phyloP scores from a whole-genome alignment of 805 yeast species.

The Saccharomyces jurei region DNA sequence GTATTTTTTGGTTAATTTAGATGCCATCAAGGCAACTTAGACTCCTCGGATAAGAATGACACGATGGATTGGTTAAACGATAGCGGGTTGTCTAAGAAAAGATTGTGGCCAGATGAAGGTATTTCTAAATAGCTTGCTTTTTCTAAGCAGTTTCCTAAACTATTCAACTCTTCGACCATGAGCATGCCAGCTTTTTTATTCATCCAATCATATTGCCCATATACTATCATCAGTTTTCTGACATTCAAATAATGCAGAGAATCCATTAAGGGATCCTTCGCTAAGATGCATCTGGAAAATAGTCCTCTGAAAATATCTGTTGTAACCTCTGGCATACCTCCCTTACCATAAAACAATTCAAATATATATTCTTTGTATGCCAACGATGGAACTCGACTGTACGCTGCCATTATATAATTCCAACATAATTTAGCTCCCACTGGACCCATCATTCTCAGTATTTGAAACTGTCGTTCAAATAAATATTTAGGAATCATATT shows the following conservation, averaged over 20 bases:
- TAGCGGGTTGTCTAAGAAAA: conserved; percentile 58
- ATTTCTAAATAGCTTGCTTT: conserved; percentile 17
- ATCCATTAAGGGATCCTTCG: conserved; percentile 60
- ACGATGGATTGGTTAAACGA: conserved; percentile 44
- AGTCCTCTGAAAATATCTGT: conserved; percentile 25
- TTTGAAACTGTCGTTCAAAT: conserved; percentile 35
- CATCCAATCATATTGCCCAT: conserved; percentile 76
- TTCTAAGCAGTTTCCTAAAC: conserved; percentile 2
- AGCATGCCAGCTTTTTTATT: conserved; percentile 43
- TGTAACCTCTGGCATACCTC: conserved; percentile 9
- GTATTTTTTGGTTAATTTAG: neutral
- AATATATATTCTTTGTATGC: conserved; percentile 23
- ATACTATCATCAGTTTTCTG: conserved; percentile 35
- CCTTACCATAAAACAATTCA: conserved; percentile 12
- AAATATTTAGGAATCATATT: conserved; percentile 27
- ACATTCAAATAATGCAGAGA: conserved; percentile 35
- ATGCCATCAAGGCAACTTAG: neutral
- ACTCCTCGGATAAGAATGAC: conserved; percentile 19
- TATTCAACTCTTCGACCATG: conserved; percentile 13
- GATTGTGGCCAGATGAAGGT: conserved; percentile 62
- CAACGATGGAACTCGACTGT: conserved; percentile 21
- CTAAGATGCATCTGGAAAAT: conserved; percentile 35
- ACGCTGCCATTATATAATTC: conserved; percentile 27
- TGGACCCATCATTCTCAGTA: conserved; percentile 41
- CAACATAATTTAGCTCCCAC: conserved; percentile 34